phyloP scores from a whole-genome alignment of 2,329 filamentous ascomycete genomes.

The Beauveria sp. region DNA sequence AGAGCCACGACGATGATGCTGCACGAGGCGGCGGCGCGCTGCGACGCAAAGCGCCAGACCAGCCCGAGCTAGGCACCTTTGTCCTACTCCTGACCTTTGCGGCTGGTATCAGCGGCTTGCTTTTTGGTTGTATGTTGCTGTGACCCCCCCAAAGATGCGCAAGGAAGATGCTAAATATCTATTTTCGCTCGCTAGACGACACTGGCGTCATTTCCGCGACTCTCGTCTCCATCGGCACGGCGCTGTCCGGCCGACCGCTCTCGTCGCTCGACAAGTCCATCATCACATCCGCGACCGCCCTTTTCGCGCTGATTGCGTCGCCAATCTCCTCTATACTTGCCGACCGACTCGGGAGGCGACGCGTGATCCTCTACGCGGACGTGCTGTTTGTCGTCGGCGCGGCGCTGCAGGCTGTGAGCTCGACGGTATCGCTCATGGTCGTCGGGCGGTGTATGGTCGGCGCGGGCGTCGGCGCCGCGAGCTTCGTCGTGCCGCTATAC shows the following conservation, averaged over 20 bases:
- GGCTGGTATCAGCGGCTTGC: slow-evolving; percentile 57
- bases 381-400: slow-evolving; percentile 63
- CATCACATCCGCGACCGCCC: slow-evolving; percentile 61
- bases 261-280: slow-evolving; percentile 61
- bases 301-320: slow-evolving; percentile 57
- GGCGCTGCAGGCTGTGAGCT: slow-evolving; percentile 52
- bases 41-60: slow-evolving; percentile 21
- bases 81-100: slow-evolving; percentile 56
- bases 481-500: slow-evolving; percentile 79
- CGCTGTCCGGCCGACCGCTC: slow-evolving; percentile 48
- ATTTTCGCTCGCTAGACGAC: slow-evolving; percentile 39
- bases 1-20: slow-evolving; percentile 22
- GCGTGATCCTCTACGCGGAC: slow-evolving; percentile 57
- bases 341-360: slow-evolving; percentile 52
- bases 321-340: slow-evolving; percentile 58
- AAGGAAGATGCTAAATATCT: not conserved
- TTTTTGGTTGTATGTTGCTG: slow-evolving; percentile 56
- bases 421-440: slow-evolving; percentile 57
- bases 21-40: slow-evolving; percentile 21
- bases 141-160: not conserved
- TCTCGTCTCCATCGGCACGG: slow-evolving; percentile 54
- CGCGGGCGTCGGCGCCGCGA: slow-evolving; percentile 65
- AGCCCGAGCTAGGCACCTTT: slow-evolving; percentile 38
- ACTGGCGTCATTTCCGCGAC: slow-evolving; percentile 64
- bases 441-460: slow-evolving; percentile 62